phyloP scores from a whole-genome alignment of 768 basidiomycete genomes.

The Suillus plorans region DNA sequence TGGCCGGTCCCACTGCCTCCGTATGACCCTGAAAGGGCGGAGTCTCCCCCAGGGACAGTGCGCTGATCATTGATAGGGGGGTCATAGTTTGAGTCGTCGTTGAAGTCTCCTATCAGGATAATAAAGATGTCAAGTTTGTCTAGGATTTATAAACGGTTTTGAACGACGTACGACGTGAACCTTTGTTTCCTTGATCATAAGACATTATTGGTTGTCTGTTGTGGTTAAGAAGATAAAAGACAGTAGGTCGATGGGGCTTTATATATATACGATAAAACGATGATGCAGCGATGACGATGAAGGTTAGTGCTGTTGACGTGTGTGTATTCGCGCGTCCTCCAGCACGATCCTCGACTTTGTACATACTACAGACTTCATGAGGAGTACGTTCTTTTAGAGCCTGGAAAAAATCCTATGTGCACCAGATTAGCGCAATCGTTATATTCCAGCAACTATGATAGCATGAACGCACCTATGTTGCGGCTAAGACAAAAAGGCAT shows the following conservation, averaged over 20 bases:
- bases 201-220: slow-evolving; percentile 5
- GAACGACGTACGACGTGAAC: background rate
- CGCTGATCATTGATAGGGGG: background rate
- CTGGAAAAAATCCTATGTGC: slow-evolving; percentile 29
- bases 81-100: slow-evolving; percentile 10
- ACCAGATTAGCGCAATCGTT: background rate
- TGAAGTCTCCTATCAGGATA: slow-evolving; percentile 4
- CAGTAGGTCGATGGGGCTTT: background rate
- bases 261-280: slow-evolving; percentile 2
- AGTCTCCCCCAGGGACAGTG: background rate
- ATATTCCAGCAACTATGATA: slow-evolving; percentile 15
- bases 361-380: slow-evolving; percentile 80
- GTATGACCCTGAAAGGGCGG: slow-evolving; percentile 1
- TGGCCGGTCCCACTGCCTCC: slow-evolving; percentile 13
- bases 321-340: slow-evolving; percentile 78
- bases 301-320: background rate
- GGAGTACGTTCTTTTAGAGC: slow-evolving; percentile 72
- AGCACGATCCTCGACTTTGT: slow-evolving; percentile 62
- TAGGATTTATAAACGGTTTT: background rate
- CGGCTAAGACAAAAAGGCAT: slow-evolving; percentile 78
- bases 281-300: slow-evolving; percentile 10
- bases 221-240: background rate
- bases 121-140: no score
- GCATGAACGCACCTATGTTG: slow-evolving; percentile 56
- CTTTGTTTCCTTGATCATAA: slow-evolving; percentile 7